Conservation (phyloP, 2,329 filamentous ascomycete species). For the Massarina eburnea region DNA sequence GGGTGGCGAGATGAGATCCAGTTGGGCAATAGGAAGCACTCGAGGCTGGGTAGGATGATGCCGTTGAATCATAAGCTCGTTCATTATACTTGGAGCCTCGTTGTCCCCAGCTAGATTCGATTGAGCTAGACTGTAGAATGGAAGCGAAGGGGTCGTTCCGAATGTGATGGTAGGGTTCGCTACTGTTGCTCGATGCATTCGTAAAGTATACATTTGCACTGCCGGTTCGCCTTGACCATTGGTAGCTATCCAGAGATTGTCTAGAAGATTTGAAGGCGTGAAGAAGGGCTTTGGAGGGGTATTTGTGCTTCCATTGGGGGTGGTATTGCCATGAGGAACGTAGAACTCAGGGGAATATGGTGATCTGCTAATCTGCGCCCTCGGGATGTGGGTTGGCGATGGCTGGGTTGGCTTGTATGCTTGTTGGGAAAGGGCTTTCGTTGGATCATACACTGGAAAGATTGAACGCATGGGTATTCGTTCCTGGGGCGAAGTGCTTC, state of each 20-base stretch:
- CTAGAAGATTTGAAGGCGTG: constrained; percentile 62
- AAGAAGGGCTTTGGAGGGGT: constrained; percentile 38
- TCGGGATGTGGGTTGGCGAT: constrained; percentile 65
- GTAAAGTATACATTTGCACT: constrained; percentile 41
- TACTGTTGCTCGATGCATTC: constrained; percentile 49
- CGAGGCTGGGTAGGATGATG: constrained; percentile 43
- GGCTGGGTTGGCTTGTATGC: constrained; percentile 69
- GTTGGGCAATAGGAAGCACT: constrained; percentile 43
- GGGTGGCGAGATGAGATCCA: constrained; percentile 42
- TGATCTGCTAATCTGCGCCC: constrained; percentile 65
- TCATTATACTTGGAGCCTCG: constrained; percentile 54
- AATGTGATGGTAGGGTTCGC: constrained; percentile 56
- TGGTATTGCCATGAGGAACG: constrained; percentile 39
- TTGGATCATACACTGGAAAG: constrained; percentile 73
- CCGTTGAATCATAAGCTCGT: constrained; percentile 42
- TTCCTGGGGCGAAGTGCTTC: constrained; percentile 32
- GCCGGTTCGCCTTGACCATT: constrained; percentile 63
- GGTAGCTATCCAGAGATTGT: constrained; percentile 67
- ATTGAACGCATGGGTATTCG: constrained; percentile 65
- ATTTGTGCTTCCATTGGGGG: constrained; percentile 24
- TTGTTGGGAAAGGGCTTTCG: constrained; percentile 66
- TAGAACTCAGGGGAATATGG: constrained; percentile 60
- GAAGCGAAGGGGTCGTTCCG: constrained; percentile 68
- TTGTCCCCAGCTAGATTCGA: constrained; percentile 52
- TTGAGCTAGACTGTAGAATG: constrained; percentile 69